Base-by-base conservation (phyloP, 768 basidiomycete genomes). In the Peribolospora kevripleyi region DNA sequence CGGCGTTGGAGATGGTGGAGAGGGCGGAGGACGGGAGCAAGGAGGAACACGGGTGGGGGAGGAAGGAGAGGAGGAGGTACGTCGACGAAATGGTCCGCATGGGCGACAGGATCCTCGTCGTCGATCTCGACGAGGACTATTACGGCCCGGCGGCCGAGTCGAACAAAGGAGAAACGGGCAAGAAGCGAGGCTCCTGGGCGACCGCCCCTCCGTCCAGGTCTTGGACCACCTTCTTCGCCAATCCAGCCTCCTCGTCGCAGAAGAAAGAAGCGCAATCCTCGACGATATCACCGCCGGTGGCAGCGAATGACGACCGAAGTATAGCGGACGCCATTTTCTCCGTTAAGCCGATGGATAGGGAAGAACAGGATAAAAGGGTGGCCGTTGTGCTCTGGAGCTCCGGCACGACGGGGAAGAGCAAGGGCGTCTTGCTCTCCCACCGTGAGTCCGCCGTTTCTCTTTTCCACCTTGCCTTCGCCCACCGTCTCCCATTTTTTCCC, bases 341-440 rank as follows among this genome's bases (percentile, higher is more conserved):
- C 25, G 25, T 25, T 25, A 25, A 25, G 25, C 25, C 25, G 25
- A 46, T 46, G 46, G 39, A 51, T 0, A 56, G 57, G 3, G 47
- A 55, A 10, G 61, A 65, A 48, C 54, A 52, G 13, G 46, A 56
- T 3, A 38, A 55, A 7, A 61, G 63, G 2, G 59, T 60, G 4
- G 63, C 64, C 7, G 54, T 65, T 57, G 63, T 65, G 49, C 60
- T 65, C 51, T 65, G 64, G 64, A 57, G 55, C 6, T 62, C 61
- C 1, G 64, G 64, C 1, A 64, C 63, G n/a, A 60, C 59, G 3
- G 64, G 64, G 39, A 64, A 64, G 59, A 57, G 55, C 52, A 65
- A 65, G 53, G 64, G 64, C 38, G 64, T 65, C 50, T 45, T 64
- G 48, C 55, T 65, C 7, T 56, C 59, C 3, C 64, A 65, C 57